phyloP scores from a whole-genome alignment of 1,139 yeast species.

The Protomyces gravidus region DNA sequence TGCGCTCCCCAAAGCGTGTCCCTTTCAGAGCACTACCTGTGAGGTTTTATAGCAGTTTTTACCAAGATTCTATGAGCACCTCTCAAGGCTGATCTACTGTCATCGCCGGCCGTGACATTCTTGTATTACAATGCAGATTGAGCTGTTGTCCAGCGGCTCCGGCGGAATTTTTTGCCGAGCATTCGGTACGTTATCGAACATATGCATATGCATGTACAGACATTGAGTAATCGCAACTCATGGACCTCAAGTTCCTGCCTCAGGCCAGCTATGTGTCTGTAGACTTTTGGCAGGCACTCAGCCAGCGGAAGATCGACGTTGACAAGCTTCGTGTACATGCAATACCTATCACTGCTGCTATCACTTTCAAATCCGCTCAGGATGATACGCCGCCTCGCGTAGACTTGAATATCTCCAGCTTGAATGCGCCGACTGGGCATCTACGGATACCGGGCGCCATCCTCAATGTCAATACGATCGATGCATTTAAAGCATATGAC shows the following conservation, averaged over 20 bases:
- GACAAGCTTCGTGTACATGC: conserved; percentile 57
- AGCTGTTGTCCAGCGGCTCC: too few relatives aligned
- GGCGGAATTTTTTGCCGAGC: too few relatives aligned
- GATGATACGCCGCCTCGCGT: conserved; percentile 44
- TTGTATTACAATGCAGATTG: too few relatives aligned
- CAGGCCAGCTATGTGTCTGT: conserved; percentile 75
- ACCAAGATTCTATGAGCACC: too few relatives aligned
- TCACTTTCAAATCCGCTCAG: conserved; percentile 46
- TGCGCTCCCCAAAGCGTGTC: too few relatives aligned
- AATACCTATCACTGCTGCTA: conserved; percentile 45
- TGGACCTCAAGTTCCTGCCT: conserved; percentile 47
- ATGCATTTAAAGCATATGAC: conserved; percentile 67
- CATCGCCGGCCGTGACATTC: too few relatives aligned
- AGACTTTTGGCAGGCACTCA: conserved; percentile 71
- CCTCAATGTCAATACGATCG: conserved; percentile 72
- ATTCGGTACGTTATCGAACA: too few relatives aligned
- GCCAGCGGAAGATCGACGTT: conserved; percentile 62
- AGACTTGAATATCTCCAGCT: conserved; percentile 34
- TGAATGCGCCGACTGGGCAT: conserved; percentile 32
- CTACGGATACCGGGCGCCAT: conserved; percentile 45
- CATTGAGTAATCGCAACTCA: too few relatives aligned
- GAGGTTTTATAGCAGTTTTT: too few relatives aligned
- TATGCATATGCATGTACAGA: too few relatives aligned
- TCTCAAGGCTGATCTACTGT: too few relatives aligned
- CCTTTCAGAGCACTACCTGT: too few relatives aligned